A percentile compares a stretch with the other conserved stretches of the same genome.
Conservation (phyloP, 2,329 filamentous ascomycete genomes). For the Penicillium sp. region DNA sequence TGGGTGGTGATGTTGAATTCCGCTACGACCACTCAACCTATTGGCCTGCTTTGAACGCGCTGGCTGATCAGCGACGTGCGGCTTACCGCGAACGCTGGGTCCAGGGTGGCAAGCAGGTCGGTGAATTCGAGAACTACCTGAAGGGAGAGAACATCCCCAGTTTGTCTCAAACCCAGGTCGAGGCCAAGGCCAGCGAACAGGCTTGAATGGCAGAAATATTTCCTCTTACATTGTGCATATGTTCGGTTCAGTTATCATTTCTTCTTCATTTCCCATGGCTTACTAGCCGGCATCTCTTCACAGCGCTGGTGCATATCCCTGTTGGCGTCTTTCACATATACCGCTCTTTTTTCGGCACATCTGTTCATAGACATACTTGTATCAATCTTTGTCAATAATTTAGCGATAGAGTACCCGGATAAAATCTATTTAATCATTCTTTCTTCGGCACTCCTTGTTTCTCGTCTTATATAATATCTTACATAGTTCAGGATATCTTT, state of each 20-base stretch:
- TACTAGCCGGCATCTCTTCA: neutral
- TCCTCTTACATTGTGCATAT: neutral
- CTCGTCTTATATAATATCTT: neutral
- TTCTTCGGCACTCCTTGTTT: neutral
- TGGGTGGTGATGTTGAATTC: constrained; percentile 79
- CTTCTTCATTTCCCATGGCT: neutral
- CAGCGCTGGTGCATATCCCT: neutral
- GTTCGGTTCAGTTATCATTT: neutral
- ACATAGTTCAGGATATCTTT: too few species aligned
- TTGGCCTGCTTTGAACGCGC: constrained; percentile 78
- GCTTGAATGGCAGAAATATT: neutral
- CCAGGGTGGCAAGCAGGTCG: constrained; percentile 73
- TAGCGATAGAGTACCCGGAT: constrained; percentile 9
- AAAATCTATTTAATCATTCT: neutral
- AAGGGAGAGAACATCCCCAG: constrained; percentile 60
- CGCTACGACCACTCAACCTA: constrained; percentile 85
- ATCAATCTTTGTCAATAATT: constrained; percentile 5
- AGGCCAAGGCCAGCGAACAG: constrained; percentile 11
- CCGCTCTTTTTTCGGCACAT: neutral
- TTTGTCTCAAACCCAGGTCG: constrained; percentile 32
- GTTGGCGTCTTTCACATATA: constrained; percentile 1
- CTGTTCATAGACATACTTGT: constrained; percentile 9
- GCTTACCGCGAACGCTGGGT: constrained; percentile 71
- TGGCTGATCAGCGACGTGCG: constrained; percentile 66
- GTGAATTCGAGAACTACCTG: constrained; percentile 86